Conservation (phyloP, 176 grass and related monocot species). For the Avena atlantica region DNA sequence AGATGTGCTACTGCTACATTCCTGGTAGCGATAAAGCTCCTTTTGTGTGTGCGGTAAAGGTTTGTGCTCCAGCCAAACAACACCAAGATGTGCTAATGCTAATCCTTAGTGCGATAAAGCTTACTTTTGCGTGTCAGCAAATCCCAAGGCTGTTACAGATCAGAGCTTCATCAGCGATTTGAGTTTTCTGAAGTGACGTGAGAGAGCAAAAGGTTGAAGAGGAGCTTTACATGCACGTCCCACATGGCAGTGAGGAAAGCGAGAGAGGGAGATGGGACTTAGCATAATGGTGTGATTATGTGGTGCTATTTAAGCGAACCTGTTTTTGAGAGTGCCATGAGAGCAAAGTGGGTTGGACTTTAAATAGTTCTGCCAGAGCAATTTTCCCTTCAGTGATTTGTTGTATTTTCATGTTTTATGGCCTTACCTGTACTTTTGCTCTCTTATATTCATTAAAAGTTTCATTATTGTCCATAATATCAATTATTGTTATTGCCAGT, state of each 20-base stretch:
- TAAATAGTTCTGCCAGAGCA: not conserved
- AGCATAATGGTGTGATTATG: conserved; percentile 16
- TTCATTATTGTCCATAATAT: conserved; percentile 21
- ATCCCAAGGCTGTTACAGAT: not conserved
- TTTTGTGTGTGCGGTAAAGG: not conserved
- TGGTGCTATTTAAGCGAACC: not conserved
- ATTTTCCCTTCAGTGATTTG: not conserved
- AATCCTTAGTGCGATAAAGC: not conserved
- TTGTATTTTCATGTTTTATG: not conserved
- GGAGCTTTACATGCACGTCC: conserved; percentile 6
- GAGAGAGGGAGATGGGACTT: not conserved
- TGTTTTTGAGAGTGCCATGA: conserved; percentile 5
- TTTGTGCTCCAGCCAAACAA: not conserved
- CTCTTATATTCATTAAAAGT: not conserved
- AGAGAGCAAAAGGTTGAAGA: conserved; percentile 9
- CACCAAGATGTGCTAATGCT: conserved; percentile 4
- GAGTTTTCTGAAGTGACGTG: not conserved
- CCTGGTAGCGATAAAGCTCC: not conserved
- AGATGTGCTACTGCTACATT: conserved; percentile 21
- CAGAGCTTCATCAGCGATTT: not conserved
- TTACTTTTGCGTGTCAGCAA: not conserved
- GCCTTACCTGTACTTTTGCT: conserved; percentile 26
- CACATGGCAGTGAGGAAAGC: not conserved
- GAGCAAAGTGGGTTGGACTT: not conserved
- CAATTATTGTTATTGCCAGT: not conserved